A percentile compares a stretch with the other conserved stretches of the same genome.
These are phyloP conservation scores for Lophiostoma macrostomum DNA, from an alignment of 495 filamentous ascomycete species.

Conservation along the genomic window DNA sequence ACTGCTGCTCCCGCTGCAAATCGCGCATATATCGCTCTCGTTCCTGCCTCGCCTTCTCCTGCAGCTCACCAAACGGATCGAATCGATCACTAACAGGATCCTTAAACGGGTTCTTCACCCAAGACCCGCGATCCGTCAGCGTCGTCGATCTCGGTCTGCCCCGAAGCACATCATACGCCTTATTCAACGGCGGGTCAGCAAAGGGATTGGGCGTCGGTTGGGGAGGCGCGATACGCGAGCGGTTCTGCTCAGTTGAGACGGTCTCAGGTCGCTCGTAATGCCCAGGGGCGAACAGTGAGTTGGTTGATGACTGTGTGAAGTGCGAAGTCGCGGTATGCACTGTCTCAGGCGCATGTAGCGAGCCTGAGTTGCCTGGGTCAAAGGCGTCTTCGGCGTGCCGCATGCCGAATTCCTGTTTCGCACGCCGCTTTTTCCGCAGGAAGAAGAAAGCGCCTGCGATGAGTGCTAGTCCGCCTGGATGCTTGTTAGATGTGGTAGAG, in stretches of 20 bases:
- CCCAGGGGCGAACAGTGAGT: constrained; percentile 12
- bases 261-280: constrained; percentile 20
- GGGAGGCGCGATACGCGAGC: constrained; percentile 17
- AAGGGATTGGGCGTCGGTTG: constrained; percentile 26
- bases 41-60: constrained; percentile 24
- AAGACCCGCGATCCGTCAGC: constrained; percentile 23
- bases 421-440: constrained; percentile 6
- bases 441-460: constrained; percentile 10
- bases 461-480: constrained; percentile 15
- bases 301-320: constrained; percentile 3
- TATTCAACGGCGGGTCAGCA: constrained; percentile 21
- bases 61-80: constrained; percentile 31
- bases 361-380: constrained; percentile 15
- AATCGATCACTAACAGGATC: constrained; percentile 26
- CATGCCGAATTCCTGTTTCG: not conserved
- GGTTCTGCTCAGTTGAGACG: constrained; percentile 7
- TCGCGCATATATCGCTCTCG: constrained; percentile 19
- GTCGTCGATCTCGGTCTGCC: constrained; percentile 19
- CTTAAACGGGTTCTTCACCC: constrained; percentile 27
- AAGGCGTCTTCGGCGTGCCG: constrained; percentile 18
- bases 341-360: constrained; percentile 11
- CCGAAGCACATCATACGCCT: constrained; percentile 26
- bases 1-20: constrained; percentile 15
- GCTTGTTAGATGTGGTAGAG: not conserved
- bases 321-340: not conserved